phyloP scores from a whole-genome alignment of 768 basidiomycete genomes.

The Fistulinella prunicolor region DNA sequence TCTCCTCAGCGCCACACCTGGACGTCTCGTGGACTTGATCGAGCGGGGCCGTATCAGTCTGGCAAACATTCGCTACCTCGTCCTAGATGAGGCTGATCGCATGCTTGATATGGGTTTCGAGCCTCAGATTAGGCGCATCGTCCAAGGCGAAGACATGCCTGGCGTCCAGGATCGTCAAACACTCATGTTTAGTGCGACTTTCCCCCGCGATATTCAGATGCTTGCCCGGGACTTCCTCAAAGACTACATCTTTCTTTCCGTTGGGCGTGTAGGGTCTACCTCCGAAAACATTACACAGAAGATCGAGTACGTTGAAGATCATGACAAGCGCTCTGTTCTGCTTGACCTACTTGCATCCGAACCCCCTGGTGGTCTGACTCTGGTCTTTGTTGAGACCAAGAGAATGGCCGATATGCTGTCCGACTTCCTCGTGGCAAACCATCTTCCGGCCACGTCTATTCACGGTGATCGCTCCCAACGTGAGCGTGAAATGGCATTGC shows the following conservation, averaged over 20 bases:
- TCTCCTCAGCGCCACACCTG: constrained; percentile 93
- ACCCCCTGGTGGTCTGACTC: constrained; percentile 67
- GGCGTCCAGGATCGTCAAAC: constrained; percentile 88
- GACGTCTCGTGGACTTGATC: constrained; percentile 96
- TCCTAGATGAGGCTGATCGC: constrained; percentile 98
- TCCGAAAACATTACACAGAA: constrained; percentile 99
- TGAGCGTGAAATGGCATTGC: constrained; percentile 93
- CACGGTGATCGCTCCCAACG: constrained; percentile 98
- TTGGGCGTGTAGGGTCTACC: constrained; percentile 96
- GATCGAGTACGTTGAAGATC: constrained; percentile 97
- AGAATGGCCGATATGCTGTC: constrained; percentile 98
- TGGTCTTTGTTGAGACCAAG: constrained; percentile 99
- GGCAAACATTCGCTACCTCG: constrained; percentile 95
- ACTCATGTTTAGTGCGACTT: constrained; percentile 99
- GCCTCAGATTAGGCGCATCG: constrained; percentile 97
- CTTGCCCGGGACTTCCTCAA: constrained; percentile 95
- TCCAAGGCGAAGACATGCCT: constrained; percentile 99
- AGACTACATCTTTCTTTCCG: constrained; percentile 98
- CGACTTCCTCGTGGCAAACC: constrained; percentile 85
- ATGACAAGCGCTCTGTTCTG: constrained; percentile 94
- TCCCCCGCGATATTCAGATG: constrained; percentile 98
- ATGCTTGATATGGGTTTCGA: constrained; percentile 99
- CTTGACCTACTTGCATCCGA: constrained; percentile 90
- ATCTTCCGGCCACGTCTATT: constrained; percentile 90
- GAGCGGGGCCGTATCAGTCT: constrained; percentile 97